Evolutionary conservation across 805 yeast species (phyloP).

Genomic region (Saccharomycopsis synnaedendra): DNA sequence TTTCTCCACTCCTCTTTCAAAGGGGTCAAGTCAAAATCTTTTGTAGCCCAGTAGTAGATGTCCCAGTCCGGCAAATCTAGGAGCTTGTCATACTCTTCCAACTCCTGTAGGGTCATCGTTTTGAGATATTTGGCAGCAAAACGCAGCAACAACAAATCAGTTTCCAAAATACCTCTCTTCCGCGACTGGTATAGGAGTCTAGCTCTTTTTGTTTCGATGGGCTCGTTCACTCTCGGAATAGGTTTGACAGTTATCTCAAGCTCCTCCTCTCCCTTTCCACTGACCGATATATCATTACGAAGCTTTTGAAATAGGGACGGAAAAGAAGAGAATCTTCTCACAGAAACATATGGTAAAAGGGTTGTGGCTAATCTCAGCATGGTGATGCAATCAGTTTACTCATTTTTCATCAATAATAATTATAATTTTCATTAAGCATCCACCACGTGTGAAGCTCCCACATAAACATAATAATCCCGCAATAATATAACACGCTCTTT

Average conservation of each 20-base stretch:
- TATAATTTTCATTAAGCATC: too few species aligned
- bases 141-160: constrained; percentile 74
- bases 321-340: not conserved
- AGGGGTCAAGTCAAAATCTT: constrained; percentile 69
- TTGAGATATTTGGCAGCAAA: constrained; percentile 71
- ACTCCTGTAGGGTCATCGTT: constrained; percentile 46
- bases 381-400: too few species aligned
- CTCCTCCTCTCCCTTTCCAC: constrained; percentile 25
- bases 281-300: constrained; percentile 8
- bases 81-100: constrained; percentile 76
- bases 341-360: too few species aligned
- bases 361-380: too few species aligned
- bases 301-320: not conserved
- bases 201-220: constrained; percentile 67
- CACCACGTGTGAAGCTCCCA: too few species aligned
- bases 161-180: constrained; percentile 90
- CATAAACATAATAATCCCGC: too few species aligned
- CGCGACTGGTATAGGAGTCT: constrained; percentile 84
- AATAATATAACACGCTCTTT: too few species aligned
- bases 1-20: constrained; percentile 80
- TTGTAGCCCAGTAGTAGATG: constrained; percentile 95
- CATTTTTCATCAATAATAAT: not conserved
- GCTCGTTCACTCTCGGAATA: constrained; percentile 62
- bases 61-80: constrained; percentile 98
- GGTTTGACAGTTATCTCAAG: constrained; percentile 66